phyloP scores from a whole-genome alignment of 495 filamentous ascomycete genomes.

The Annulohypoxylon nitens region DNA sequence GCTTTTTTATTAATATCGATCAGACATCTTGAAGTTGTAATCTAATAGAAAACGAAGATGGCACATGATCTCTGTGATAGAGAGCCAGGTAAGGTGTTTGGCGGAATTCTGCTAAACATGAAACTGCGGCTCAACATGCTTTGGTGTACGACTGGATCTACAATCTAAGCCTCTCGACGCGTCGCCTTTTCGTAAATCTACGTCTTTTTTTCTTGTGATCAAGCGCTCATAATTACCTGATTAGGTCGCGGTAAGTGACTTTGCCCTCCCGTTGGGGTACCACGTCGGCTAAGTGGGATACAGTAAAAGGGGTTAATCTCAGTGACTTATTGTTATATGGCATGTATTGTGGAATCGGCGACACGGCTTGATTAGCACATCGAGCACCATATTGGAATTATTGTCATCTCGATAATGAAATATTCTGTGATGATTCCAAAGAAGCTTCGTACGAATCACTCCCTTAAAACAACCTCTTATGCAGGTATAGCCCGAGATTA shows the following conservation, averaged over 20 bases:
- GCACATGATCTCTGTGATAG: background rate
- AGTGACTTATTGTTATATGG: background rate
- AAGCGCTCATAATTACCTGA: background rate
- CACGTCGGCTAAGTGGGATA: background rate
- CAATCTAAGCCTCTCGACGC: conserved; percentile 1
- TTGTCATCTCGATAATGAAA: background rate
- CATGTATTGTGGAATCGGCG: background rate
- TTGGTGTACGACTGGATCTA: background rate
- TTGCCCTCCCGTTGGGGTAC: conserved; percentile 7
- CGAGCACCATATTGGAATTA: background rate
- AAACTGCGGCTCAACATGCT: conserved; percentile 19
- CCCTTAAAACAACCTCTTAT: too few species aligned
- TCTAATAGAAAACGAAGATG: background rate
- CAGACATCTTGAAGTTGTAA: background rate
- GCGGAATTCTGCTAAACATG: background rate
- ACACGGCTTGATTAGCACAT: background rate
- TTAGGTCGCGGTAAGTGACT: background rate
- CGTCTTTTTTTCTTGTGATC: background rate
- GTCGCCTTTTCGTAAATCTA: background rate
- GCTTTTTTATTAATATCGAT: background rate
- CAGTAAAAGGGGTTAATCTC: conserved; percentile 6
- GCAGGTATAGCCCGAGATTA: too few species aligned
- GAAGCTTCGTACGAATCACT: too few species aligned
- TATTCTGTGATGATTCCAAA: background rate
- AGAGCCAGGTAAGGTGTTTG: conserved; percentile 3